These are phyloP conservation scores for Saccharomycopsis babjevae DNA, from an alignment of 805 yeast genomes.

Conservation along the genomic window DNA sequence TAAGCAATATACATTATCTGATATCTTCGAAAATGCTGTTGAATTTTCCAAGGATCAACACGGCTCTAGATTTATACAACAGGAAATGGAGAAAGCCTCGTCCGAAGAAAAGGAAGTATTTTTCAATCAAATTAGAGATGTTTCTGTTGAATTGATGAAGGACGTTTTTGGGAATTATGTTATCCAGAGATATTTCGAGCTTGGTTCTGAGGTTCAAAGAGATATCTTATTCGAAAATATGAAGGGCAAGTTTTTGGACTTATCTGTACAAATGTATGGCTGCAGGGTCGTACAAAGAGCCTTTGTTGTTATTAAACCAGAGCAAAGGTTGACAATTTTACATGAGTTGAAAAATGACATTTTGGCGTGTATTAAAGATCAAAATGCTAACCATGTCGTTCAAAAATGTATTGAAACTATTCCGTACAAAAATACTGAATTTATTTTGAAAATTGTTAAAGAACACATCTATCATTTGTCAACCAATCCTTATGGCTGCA, in stretches of 20 bases:
- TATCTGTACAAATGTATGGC: conserved; percentile 94
- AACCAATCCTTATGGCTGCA: conserved; percentile 94
- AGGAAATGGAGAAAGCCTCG: conserved; percentile 55
- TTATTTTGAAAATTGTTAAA: conserved; percentile 61
- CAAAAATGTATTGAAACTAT: conserved; percentile 88
- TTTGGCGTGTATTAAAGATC: conserved; percentile 74
- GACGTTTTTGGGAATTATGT: conserved; percentile 98
- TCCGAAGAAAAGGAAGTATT: conserved; percentile 69
- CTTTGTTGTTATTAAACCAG: conserved; percentile 55
- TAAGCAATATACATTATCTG: conserved; percentile 55
- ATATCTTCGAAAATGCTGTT: conserved; percentile 75
- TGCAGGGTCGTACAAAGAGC: conserved; percentile 96
- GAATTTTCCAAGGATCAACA: conserved; percentile 95
- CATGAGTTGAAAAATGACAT: conserved; percentile 58
- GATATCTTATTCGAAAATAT: conserved; percentile 56
- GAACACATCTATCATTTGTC: conserved; percentile 74
- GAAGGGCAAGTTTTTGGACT: conserved; percentile 61
- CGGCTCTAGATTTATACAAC: conserved; percentile 95
- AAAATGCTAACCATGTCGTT: conserved; percentile 95
- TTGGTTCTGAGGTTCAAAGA: conserved; percentile 62
- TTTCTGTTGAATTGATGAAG: conserved; percentile 71
- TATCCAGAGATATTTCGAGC: conserved; percentile 86
- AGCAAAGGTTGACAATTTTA: conserved; percentile 58
- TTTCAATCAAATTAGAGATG: conserved; percentile 72
- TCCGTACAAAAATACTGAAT: conserved; percentile 59